A percentile compares a stretch with the other conserved stretches of the same genome.
phyloP scores from a whole-genome alignment of 2,329 filamentous ascomycete genomes.

The Xylariales sp. region DNA sequence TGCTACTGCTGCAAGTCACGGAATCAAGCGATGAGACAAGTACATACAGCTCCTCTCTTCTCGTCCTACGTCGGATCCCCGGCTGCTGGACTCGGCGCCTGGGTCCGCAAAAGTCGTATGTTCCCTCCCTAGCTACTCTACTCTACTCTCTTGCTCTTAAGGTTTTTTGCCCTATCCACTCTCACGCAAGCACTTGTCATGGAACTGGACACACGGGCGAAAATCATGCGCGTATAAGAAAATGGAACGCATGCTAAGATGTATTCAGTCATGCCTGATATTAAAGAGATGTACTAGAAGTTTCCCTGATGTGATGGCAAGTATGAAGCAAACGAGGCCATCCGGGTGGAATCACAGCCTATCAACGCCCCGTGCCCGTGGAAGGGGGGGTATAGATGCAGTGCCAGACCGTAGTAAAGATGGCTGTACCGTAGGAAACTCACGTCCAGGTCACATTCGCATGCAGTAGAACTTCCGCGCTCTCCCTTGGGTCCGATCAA shows the following conservation, averaged over 20 bases:
- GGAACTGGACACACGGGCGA: background rate
- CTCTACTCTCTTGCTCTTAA: background rate
- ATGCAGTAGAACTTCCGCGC: conserved; percentile 1
- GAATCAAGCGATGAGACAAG: background rate
- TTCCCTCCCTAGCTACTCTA: background rate
- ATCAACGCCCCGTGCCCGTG: conserved; percentile 22
- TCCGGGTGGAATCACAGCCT: conserved; percentile 21
- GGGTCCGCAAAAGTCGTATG: background rate
- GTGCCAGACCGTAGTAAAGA: background rate
- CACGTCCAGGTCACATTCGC: conserved; percentile 7
- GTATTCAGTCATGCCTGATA: conserved; percentile 25
- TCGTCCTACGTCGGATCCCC: too few species aligned
- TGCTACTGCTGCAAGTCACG: background rate
- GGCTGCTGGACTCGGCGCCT: too few species aligned
- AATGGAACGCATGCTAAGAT: conserved; percentile 21
- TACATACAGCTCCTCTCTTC: too few species aligned
- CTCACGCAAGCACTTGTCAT: background rate
- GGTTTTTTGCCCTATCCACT: background rate
- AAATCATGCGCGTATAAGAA: background rate
- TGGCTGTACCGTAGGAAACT: conserved; percentile 4
- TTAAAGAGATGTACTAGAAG: conserved; percentile 26
- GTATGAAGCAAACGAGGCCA: conserved; percentile 24
- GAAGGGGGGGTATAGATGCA: conserved; percentile 7
- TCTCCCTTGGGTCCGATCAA: conserved; percentile 2
- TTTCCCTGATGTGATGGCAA: conserved; percentile 14